Percentiles rank a stretch among this genome's conserved stretches.
Evolutionary conservation across 352 stramenopile genomes (phyloP).

Genomic region (Globisporangium ultimum): DNA sequence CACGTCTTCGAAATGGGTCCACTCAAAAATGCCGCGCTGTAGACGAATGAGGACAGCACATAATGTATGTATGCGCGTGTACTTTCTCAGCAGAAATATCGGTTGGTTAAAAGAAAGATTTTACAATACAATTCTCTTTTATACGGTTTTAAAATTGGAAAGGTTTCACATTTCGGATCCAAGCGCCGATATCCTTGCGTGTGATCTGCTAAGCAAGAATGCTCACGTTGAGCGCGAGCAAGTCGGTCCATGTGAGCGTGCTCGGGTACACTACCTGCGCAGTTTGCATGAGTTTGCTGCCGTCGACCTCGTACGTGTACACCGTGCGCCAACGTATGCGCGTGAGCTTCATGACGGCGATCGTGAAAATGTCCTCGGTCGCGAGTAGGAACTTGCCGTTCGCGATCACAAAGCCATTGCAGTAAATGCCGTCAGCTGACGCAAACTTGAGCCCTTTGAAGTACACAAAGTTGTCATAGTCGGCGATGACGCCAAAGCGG

Average conservation of each 20-base stretch:
- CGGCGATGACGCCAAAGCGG: slow-evolving; percentile 8
- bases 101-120: too few relatives aligned
- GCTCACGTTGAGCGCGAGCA: slow-evolving; percentile 21
- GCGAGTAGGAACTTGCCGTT: slow-evolving; percentile 29
- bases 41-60: too few relatives aligned
- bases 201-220: slow-evolving; percentile 14
- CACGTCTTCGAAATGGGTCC: too few relatives aligned
- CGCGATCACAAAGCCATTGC: slow-evolving; percentile 33
- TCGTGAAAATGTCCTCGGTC: slow-evolving; percentile 19
- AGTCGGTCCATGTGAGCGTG: slow-evolving; percentile 17
- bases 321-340: slow-evolving; percentile 15
- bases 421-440: slow-evolving; percentile 29
- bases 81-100: too few relatives aligned
- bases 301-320: slow-evolving; percentile 31
- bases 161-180: too few relatives aligned
- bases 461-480: slow-evolving; percentile 15
- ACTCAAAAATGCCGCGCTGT: too few relatives aligned
- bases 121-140: too few relatives aligned
- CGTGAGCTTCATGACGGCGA: slow-evolving; percentile 24
- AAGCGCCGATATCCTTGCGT: too few relatives aligned
- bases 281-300: slow-evolving; percentile 27
- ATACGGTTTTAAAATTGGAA: too few relatives aligned
- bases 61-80: too few relatives aligned
- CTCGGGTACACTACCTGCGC: slow-evolving; percentile 28
- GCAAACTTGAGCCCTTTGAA: slow-evolving; percentile 35